Evolutionary conservation across 2,329 filamentous ascomycete species (phyloP).

Genomic region (Colletotrichum melonis): DNA sequence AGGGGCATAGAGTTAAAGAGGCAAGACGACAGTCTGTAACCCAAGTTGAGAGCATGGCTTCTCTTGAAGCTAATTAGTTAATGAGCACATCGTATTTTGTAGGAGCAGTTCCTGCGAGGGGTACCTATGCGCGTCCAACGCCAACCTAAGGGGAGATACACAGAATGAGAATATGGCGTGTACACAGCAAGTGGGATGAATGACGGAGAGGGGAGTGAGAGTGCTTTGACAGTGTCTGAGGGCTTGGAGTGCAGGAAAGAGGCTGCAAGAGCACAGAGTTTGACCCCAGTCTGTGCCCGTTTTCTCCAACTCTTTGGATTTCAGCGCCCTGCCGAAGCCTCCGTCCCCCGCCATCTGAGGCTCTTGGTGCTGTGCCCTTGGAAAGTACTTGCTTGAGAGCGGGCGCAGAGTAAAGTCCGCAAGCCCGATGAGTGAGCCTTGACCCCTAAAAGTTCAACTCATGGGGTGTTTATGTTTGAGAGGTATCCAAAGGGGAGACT

Average conservation of each 20-base stretch:
- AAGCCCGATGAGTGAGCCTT: conserved; percentile 16
- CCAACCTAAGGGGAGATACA: too few species aligned
- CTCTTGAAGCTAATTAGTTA: not conserved
- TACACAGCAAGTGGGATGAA: not conserved
- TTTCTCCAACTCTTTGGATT: not conserved
- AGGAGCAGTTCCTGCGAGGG: not conserved
- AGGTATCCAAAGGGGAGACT: too few species aligned
- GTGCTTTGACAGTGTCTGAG: conserved; percentile 21
- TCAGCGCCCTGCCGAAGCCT: conserved; percentile 13
- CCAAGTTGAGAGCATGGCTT: not conserved
- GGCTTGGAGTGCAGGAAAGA: conserved; percentile 2
- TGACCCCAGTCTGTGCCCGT: conserved; percentile 33
- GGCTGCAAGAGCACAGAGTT: conserved; percentile 34
- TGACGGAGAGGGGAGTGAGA: not conserved
- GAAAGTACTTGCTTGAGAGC: not conserved
- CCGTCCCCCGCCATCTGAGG: not conserved
- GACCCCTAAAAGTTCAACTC: not conserved
- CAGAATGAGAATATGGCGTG: too few species aligned
- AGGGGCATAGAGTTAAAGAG: not conserved
- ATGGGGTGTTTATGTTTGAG: too few species aligned
- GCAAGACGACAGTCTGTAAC: not conserved
- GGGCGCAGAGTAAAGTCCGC: conserved; percentile 26
- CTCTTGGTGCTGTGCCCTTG: not conserved
- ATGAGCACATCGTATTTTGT: not conserved
- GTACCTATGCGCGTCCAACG: too few species aligned